Base-by-base conservation (phyloP, 805 yeast genomes). In the Candida germanica region DNA sequence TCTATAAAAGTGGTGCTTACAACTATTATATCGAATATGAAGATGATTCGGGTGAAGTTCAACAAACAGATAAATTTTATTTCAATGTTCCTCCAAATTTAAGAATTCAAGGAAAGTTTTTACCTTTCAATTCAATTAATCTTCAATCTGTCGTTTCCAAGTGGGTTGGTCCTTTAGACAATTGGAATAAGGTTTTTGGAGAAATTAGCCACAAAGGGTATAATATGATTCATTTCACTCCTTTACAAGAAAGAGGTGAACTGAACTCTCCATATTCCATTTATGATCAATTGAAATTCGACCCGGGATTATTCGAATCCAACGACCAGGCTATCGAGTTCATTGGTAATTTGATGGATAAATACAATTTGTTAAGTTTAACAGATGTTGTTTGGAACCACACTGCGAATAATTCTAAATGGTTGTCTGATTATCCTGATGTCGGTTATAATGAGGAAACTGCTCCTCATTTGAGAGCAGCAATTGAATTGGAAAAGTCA, bases 141-240 rank as follows among this genome's bases (percentile, higher is more conserved):
- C 66, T 91, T 54, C 93, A 89, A 58, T 77, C 95, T 1, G 80
- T 93, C 26, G 77, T 91, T 3, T 86, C 96, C 26, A 91, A 91
- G 63, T 87, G 96, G 91, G 76, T 89, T 63, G 96, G 97, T 2
- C 72, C 77, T 2, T 55, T 70, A 22, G 54, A 57, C 2, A 59
- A 75, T 10, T 91, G 98, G 98, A 76, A 77, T 38, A 55, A 61
- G 1, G 64, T 84, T 38, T 84, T 91, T 40, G 55, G 58, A 1
- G 73, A 74, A 30, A 73, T 91, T 29, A 61, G 80, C 11, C 55
- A 61, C 6, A 93, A 93, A 59, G 89, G 93, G 14, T 91, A 91
- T 66, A 93, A 93, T 59, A 87, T 91, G 96, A 69, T 93, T 29
- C 98, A 91, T 65, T 91, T 91, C 58, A 89, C 97, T 5, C 98